A percentile compares a stretch with the other conserved stretches of the same genome.
These are phyloP conservation scores for Colletotrichum sp. DNA, from an alignment of 2,329 filamentous ascomycete genomes.

Conservation along the genomic window DNA sequence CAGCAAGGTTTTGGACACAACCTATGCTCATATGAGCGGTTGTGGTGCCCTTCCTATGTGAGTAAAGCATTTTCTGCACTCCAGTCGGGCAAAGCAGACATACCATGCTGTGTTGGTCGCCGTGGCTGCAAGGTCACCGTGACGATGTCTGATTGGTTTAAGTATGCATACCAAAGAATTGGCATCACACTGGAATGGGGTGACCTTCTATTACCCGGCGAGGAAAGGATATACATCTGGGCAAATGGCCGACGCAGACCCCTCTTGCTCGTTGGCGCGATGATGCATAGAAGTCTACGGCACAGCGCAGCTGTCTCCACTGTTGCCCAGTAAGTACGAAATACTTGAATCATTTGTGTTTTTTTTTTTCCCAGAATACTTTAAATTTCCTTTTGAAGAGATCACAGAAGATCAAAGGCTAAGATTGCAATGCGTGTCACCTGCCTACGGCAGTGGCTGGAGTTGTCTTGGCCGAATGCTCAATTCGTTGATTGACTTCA, in stretches of 20 bases:
- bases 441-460: fast-evolving
- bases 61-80: neutral
- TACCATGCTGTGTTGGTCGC: neutral
- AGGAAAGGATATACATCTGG: fast-evolving
- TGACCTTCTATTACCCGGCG: fast-evolving
- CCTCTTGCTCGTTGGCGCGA: neutral
- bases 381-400: fast-evolving
- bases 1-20: fast-evolving
- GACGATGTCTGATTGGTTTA: fast-evolving
- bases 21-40: no score
- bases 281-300: neutral
- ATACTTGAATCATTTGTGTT: neutral
- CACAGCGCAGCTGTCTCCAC: neutral
- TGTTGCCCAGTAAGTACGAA: neutral
- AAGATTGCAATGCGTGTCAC: fast-evolving
- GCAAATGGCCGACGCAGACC: neutral
- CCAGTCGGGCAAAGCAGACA: neutral
- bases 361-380: no score
- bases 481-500: fast-evolving
- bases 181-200: neutral
- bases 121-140: neutral
- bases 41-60: no score
- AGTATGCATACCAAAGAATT: fast-evolving
- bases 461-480: neutral
- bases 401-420: fast-evolving